A percentile compares a stretch with the other conserved stretches of the same genome.
Evolutionary conservation across 2,329 filamentous ascomycete genomes (phyloP).

Genomic region (Aspergillus felis): DNA sequence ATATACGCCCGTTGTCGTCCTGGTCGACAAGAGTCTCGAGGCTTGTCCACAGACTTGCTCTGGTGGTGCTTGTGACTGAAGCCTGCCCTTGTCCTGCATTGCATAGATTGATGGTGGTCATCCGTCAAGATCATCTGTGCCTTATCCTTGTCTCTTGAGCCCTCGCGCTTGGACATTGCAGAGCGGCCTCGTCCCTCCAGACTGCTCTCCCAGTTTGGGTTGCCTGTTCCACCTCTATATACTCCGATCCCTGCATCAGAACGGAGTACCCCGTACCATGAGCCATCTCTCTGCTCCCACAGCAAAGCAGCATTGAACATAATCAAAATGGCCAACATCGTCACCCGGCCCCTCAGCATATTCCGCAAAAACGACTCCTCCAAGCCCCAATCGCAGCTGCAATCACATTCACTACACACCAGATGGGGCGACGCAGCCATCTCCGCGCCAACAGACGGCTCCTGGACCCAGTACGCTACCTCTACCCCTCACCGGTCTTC

Average conservation of each 20-base stretch:
- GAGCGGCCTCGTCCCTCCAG: not conserved
- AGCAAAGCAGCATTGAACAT: not conserved
- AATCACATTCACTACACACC: conserved; percentile 23
- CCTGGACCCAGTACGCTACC: conserved; percentile 31
- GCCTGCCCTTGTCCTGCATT: not conserved
- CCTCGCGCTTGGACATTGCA: not conserved
- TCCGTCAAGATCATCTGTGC: not conserved
- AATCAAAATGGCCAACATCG: conserved; percentile 24
- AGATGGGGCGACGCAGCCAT: conserved; percentile 39
- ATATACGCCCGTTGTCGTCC: not conserved
- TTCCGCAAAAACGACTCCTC: conserved; percentile 26
- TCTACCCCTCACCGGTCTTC: conserved; percentile 23
- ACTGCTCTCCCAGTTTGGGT: not conserved
- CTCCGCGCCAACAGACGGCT: conserved; percentile 34
- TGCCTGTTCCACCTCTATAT: not conserved
- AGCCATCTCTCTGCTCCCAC: not conserved
- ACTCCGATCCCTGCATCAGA: not conserved
- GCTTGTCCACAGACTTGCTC: not conserved
- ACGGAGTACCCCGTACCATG: not conserved
- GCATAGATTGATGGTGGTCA: not conserved
- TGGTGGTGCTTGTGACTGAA: not conserved
- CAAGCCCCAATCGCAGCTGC: conserved; percentile 10
- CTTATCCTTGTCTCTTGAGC: not conserved
- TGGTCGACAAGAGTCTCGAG: not conserved
- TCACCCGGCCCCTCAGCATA: conserved; percentile 27